phyloP scores from a whole-genome alignment of 2,329 filamentous ascomycete genomes.

The Cladosporium sp. region DNA sequence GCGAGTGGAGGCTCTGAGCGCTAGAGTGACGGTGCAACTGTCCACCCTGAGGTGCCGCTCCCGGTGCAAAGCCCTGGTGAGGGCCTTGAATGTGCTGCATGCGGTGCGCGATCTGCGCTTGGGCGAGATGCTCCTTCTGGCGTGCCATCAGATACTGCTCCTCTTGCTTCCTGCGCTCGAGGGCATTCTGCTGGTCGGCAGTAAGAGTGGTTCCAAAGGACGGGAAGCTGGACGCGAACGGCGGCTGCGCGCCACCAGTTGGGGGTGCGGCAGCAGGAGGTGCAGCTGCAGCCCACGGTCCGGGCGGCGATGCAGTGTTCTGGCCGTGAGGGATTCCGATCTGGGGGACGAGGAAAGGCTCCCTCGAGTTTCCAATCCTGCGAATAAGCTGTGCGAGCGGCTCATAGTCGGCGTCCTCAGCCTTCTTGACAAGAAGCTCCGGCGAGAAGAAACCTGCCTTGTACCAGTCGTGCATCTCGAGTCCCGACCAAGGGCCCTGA shows the following conservation, averaged over 20 bases:
- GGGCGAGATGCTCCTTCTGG: slow-evolving; percentile 88
- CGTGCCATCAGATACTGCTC: slow-evolving; percentile 96
- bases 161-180: slow-evolving; percentile 95
- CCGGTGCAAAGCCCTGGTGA: slow-evolving; percentile 43
- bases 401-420: slow-evolving; percentile 92
- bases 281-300: slow-evolving; percentile 42
- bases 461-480: slow-evolving; percentile 99
- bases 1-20: slow-evolving; percentile 92
- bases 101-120: slow-evolving; percentile 76
- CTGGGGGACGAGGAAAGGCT: slow-evolving; percentile 95
- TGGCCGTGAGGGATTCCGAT: slow-evolving; percentile 88
- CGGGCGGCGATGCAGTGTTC: slow-evolving; percentile 36
- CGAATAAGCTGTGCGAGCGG: slow-evolving; percentile 91
- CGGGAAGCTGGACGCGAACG: slow-evolving; percentile 89
- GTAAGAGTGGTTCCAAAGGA: slow-evolving; percentile 96
- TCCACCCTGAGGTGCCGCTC: slow-evolving; percentile 43
- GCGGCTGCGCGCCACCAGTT: slow-evolving; percentile 62
- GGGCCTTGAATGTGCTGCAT: slow-evolving; percentile 66
- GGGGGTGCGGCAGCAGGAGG: slow-evolving; percentile 28
- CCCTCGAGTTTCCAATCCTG: slow-evolving; percentile 93
- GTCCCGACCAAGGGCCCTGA: slow-evolving; percentile 90
- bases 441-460: slow-evolving; percentile 97
- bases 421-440: slow-evolving; percentile 89
- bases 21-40: slow-evolving; percentile 90
- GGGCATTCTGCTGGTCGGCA: slow-evolving; percentile 94